Evolutionary conservation across 176 grass and related monocot genomes (phyloP).

Genomic region (Lolium rigidum): DNA sequence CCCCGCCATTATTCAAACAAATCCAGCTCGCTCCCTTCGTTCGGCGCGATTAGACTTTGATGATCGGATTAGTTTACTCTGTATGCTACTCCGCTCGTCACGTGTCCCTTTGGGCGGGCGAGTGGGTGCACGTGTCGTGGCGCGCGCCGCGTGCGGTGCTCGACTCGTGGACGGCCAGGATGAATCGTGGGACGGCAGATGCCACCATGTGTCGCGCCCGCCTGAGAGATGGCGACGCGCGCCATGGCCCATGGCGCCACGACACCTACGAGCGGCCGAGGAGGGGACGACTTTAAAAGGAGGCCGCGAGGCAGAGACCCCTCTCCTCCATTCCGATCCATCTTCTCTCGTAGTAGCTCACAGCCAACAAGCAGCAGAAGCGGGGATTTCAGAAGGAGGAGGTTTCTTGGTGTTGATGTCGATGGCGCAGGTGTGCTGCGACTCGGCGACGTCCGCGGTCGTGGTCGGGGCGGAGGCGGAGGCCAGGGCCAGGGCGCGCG

Average conservation of each 20-base stretch:
- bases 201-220: neutral
- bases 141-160: neutral
- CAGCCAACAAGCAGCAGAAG: neutral
- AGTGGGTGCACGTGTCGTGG: constrained; percentile 28
- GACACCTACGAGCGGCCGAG: too few species aligned
- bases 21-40: neutral
- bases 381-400: neutral
- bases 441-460: constrained; percentile 6
- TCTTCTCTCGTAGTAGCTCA: neutral
- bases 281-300: constrained; percentile 19
- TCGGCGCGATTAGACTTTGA: neutral
- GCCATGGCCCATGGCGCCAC: neutral
- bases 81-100: neutral
- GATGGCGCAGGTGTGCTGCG: constrained; percentile 61
- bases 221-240: constrained; percentile 8
- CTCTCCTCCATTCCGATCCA: neutral
- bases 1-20: neutral
- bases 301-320: neutral
- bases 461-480: constrained; percentile 10
- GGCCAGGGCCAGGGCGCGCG: constrained; percentile 50
- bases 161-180: constrained; percentile 47
- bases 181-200: constrained; percentile 19
- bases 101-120: neutral
- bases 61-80: neutral
- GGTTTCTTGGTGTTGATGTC: constrained; percentile 35